Conservation (phyloP, 371 early-diverging fungal species). For the Mortierella sp. region DNA sequence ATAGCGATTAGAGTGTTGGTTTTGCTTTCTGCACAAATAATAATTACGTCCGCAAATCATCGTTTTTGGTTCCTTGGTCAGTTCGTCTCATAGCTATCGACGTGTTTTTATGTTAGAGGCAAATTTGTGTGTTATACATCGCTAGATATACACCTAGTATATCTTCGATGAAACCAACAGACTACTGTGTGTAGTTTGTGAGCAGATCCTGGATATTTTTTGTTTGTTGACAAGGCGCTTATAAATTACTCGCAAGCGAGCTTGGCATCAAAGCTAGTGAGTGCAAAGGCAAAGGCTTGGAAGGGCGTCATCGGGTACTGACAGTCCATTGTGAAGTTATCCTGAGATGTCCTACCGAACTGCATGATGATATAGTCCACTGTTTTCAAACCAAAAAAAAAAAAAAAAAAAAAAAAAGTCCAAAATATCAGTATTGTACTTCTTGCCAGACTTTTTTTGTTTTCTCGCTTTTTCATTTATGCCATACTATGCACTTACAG, state of each 20-base stretch:
- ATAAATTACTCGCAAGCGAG: conserved; percentile 83
- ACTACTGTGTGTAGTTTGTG: too few species aligned
- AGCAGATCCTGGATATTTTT: too few species aligned
- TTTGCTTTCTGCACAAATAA: background rate
- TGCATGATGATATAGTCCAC: conserved; percentile 97
- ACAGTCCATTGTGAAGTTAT: conserved; percentile 93
- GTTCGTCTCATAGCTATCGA: too few species aligned
- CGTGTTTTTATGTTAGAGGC: too few species aligned
- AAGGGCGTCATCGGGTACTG: conserved; percentile 94
- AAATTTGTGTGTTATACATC: too few species aligned
- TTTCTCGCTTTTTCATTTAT: too few species aligned
- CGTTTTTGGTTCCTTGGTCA: too few species aligned
- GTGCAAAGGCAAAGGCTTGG: conserved; percentile 94
- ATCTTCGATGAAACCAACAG: too few species aligned
- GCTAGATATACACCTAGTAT: too few species aligned
- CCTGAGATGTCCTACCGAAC: conserved; percentile 89
- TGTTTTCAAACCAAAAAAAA: conserved; percentile 24
- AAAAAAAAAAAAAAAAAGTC: background rate
- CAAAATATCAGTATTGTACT: background rate
- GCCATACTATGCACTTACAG: conserved; percentile 64
- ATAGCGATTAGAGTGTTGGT: conserved; percentile 22
- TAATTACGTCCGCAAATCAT: too few species aligned
- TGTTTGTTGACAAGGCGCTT: background rate
- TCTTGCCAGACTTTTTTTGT: too few species aligned
- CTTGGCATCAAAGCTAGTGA: conserved; percentile 93